These are phyloP conservation scores for Scheffersomyces lignosus DNA, from an alignment of 805 yeast genomes.

Conservation along the genomic window DNA sequence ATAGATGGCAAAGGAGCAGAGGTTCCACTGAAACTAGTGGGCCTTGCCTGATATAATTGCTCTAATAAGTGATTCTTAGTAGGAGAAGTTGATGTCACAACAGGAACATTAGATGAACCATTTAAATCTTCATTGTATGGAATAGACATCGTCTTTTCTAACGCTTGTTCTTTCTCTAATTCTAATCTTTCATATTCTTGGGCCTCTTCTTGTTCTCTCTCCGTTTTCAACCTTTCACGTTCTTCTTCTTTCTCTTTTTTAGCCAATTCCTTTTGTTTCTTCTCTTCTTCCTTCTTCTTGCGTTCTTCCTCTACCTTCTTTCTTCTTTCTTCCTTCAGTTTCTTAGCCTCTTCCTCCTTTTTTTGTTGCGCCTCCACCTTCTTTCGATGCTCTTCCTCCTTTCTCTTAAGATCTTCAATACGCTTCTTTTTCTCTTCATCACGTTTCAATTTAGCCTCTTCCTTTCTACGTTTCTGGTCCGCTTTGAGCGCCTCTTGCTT, in stretches of 20 bases:
- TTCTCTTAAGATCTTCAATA: conserved; percentile 33
- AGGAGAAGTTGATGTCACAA: conserved; percentile 6
- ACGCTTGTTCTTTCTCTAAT: conserved; percentile 8
- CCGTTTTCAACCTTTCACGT: conserved; percentile 8
- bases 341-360: conserved; percentile 28
- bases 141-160: no score
- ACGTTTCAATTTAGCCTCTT: conserved; percentile 36
- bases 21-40: conserved; percentile 10
- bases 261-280: conserved; percentile 16
- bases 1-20: not conserved
- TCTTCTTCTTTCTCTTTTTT: conserved; percentile 11
- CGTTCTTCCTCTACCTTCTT: conserved; percentile 25
- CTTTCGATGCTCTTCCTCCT: conserved; percentile 33
- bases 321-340: conserved; percentile 23
- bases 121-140: conserved; percentile 1
- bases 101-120: conserved; percentile 2
- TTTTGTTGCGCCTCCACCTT: conserved; percentile 28
- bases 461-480: conserved; percentile 40
- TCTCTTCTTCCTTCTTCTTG: conserved; percentile 23
- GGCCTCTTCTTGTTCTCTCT: conserved; percentile 9
- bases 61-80: conserved; percentile 28
- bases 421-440: conserved; percentile 52
- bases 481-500: conserved; percentile 35
- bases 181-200: conserved; percentile 14
- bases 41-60: conserved; percentile 36